Percentiles rank a stretch among this genome's conserved stretches.
These are phyloP conservation scores for Catharanthus roseus DNA, from an alignment of 257 asterid genomes.

Conservation along the genomic window DNA sequence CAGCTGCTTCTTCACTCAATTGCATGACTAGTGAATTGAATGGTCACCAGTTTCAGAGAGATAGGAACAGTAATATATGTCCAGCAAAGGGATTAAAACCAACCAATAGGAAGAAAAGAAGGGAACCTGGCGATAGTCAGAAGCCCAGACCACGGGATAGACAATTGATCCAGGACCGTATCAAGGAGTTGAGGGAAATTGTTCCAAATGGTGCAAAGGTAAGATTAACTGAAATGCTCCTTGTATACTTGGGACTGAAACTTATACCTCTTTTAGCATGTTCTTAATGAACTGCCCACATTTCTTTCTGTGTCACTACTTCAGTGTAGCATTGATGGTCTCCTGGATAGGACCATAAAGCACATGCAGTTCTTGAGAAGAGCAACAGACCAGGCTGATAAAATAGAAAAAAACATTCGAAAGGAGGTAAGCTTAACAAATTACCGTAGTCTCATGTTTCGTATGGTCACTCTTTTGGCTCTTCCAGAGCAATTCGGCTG, in stretches of 20 bases:
- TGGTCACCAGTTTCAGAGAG: slow-evolving; percentile 35
- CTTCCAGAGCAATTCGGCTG: background rate
- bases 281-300: background rate
- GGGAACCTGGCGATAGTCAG: slow-evolving; percentile 35
- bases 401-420: slow-evolving; percentile 42
- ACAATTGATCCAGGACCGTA: slow-evolving; percentile 84
- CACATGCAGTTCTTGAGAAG: slow-evolving; percentile 74
- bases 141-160: slow-evolving; percentile 88
- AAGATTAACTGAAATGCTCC: slow-evolving; percentile 4
- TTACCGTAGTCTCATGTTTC: background rate
- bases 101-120: slow-evolving; percentile 46
- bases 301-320: slow-evolving; percentile 4
- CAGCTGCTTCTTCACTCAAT: slow-evolving; percentile 43
- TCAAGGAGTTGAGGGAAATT: slow-evolving; percentile 86
- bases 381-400: slow-evolving; percentile 68
- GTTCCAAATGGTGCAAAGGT: slow-evolving; percentile 81
- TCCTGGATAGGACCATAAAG: slow-evolving; percentile 78
- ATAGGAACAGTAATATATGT: slow-evolving; percentile 25
- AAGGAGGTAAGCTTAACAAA: slow-evolving; percentile 39
- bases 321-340: slow-evolving; percentile 98
- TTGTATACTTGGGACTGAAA: background rate
- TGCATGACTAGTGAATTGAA: slow-evolving; percentile 33
- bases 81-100: slow-evolving; percentile 31
- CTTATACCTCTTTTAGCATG: background rate
- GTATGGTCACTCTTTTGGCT: background rate